Evolutionary conservation across 2,329 filamentous ascomycete genomes (phyloP), one percentile per base, ranked within the genome.

Genomic region (Neobulgaria alba): DNA sequence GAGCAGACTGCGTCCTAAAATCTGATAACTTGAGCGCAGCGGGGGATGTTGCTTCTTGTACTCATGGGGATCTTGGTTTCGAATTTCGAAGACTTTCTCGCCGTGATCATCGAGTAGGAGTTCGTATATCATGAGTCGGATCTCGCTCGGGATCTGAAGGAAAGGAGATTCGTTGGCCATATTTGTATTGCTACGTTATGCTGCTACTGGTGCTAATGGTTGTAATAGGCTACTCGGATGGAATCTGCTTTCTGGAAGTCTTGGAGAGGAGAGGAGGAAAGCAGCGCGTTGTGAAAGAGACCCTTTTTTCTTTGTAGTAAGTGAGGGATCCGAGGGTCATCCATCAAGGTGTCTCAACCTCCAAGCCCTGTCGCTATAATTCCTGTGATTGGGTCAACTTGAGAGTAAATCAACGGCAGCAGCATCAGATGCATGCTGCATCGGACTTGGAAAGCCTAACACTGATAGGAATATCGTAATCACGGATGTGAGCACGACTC

Each of bases 81-180:
- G 62, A 17, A 72, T 67, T 10, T 56, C 52, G 7, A 72, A 61
- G 9, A 54, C 53, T 19, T 57, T 59, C 31, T 61, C 51, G 29
- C 41, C 39, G 8, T 39, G 44, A 39, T 66, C 62, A 43, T 67
- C 56, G 33, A 72, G 62, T 10, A 72, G 61, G 31, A 67, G 61
- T 10, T 59, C 52, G 29, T 55, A 56, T n/a, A 57, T 56, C 40
- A 53, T 49, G 12, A 56, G 38, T 14, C 55, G 49, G 7, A 58
- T 49, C 39, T 57, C 55, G 19, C 45, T 40, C 3, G 53, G 55
- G 5, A 56, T 44, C 12, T 41, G 39, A 41, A 55, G 46, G 32
- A 58, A 53, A 3, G 41, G 42, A 10, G 47, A 44, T 10, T 43
- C 30, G 14, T 31, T 30, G 14, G 33, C 39, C 47, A 50, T 54